Evolutionary conservation across 441 rosid genomes (phyloP).

Genomic region (Corymbia calophylla): DNA sequence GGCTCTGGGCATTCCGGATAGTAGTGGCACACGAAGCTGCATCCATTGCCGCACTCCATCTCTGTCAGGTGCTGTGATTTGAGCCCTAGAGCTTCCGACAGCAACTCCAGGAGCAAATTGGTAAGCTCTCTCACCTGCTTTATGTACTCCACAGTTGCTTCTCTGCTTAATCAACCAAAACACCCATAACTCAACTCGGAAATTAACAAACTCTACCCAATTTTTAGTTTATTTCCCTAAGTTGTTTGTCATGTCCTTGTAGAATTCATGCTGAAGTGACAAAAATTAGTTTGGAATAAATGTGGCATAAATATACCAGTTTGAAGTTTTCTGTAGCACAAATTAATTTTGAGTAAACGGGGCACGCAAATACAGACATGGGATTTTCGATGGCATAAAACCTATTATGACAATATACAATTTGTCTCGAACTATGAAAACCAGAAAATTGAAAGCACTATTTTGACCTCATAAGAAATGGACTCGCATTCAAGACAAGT

Average conservation of each 20-base stretch:
- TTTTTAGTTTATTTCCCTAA: not conserved
- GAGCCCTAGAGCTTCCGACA: conserved; percentile 56
- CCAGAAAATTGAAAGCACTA: not conserved
- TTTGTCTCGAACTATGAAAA: not conserved
- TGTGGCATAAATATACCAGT: fast-evolving
- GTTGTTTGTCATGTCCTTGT: not conserved
- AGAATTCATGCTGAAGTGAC: not conserved
- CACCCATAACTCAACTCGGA: not conserved
- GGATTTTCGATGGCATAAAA: not conserved
- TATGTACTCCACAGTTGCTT: conserved; percentile 28
- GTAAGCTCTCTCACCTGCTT: conserved; percentile 26
- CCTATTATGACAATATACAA: not conserved
- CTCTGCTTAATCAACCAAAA: conserved; percentile 16
- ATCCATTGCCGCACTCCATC: conserved; percentile 37
- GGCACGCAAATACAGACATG: not conserved
- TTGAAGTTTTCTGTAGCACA: not conserved
- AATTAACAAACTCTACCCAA: not conserved
- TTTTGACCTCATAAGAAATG: not conserved
- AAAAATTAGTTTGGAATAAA: fast-evolving
- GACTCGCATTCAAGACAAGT: not conserved
- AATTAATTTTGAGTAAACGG: not conserved
- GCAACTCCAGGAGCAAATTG: conserved; percentile 20
- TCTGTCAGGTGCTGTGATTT: conserved; percentile 27
- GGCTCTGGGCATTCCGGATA: conserved; percentile 62
- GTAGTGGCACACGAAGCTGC: conserved; percentile 31